These are phyloP conservation scores for Hymenoscyphus occultus DNA, from an alignment of 2,329 filamentous ascomycete species.

Conservation along the genomic window DNA sequence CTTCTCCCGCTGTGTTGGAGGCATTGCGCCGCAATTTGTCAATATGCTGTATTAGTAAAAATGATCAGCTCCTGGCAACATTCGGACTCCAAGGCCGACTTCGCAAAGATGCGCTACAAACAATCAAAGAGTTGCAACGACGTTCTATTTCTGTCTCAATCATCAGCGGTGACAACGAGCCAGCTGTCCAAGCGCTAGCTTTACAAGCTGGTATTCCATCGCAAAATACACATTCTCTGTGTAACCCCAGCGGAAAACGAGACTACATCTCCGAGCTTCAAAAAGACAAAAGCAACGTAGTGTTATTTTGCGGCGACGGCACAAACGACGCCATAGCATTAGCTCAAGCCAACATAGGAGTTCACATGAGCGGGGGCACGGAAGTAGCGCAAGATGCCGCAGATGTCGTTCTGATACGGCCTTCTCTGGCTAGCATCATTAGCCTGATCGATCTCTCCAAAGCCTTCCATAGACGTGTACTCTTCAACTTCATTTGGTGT, in stretches of 20 bases:
- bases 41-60: constrained; percentile 47
- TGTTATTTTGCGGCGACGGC: constrained; percentile 74
- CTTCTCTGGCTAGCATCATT: constrained; percentile 53
- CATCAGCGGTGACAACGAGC: constrained; percentile 51
- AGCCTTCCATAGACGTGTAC: constrained; percentile 42
- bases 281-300: constrained; percentile 32
- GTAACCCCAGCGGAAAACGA: constrained; percentile 38
- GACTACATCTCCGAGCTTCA: constrained; percentile 22
- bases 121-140: constrained; percentile 39
- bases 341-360: constrained; percentile 66
- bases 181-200: constrained; percentile 45
- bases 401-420: constrained; percentile 64
- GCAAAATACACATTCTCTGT: constrained; percentile 31
- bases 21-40: constrained; percentile 42
- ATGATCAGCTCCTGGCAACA: constrained; percentile 39
- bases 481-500: constrained; percentile 63
- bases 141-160: constrained; percentile 47
- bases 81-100: constrained; percentile 49
- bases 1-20: constrained; percentile 36
- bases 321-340: constrained; percentile 76
- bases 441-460: constrained; percentile 52
- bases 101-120: constrained; percentile 41
- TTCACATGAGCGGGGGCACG: constrained; percentile 61
- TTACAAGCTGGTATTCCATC: constrained; percentile 40
- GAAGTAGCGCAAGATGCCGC: constrained; percentile 67